Conservation (phyloP, 768 basidiomycete species). For the Lentinula lateritia region DNA sequence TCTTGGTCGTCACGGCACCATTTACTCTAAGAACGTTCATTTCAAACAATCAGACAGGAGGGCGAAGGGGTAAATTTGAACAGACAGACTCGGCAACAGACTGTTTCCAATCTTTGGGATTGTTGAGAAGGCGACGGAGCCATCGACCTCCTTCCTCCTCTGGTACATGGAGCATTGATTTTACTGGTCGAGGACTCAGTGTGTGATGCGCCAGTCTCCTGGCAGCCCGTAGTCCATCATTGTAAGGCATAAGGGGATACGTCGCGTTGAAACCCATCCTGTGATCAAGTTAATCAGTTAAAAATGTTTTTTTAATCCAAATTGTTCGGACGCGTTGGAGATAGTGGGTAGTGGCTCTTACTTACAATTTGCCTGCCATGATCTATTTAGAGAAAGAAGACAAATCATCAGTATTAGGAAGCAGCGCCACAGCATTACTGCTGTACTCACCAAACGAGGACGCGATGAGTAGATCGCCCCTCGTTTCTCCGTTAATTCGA, state of each 20-base stretch:
- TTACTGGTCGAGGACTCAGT: neutral
- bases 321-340: neutral
- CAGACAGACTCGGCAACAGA: neutral
- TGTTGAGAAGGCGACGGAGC: slow-evolving; percentile 2
- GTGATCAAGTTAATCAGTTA: neutral
- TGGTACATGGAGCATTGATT: neutral
- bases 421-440: neutral
- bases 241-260: slow-evolving; percentile 1
- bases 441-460: slow-evolving; percentile 11
- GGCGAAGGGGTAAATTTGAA: too few species aligned
- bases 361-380: neutral
- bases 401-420: neutral
- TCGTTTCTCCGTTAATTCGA: slow-evolving; percentile 36
- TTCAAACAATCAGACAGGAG: too few species aligned
- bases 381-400: neutral
- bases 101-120: slow-evolving; percentile 17
- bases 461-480: slow-evolving; percentile 30
- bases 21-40: neutral
- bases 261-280: slow-evolving; percentile 5
- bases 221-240: neutral
- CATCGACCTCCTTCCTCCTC: neutral
- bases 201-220: neutral
- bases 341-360: neutral
- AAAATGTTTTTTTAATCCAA: slow-evolving; percentile 8
- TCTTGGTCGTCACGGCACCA: slow-evolving; percentile 13